Evolutionary conservation across 2,329 filamentous ascomycete species (phyloP), one percentile per base, ranked within the genome.

Genomic region (Trichoderma oligosporum): DNA sequence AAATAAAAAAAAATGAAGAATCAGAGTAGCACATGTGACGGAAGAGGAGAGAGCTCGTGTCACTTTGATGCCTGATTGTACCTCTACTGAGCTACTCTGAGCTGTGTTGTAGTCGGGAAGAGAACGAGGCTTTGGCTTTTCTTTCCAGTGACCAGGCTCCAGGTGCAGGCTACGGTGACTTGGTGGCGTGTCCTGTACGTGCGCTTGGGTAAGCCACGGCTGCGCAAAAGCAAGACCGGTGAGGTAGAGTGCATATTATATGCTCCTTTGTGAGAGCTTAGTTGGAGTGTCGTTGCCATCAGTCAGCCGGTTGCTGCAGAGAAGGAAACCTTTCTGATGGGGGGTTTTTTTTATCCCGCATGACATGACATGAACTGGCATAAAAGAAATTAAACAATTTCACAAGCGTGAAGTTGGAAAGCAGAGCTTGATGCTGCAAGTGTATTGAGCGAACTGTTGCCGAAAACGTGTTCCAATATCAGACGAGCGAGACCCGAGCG

Each of bases 41-140:
- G 29, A 20, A 18, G 25, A 38, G 24, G 47, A 12, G 24, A 39
- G 11, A 31, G 47, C 41, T 55, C 52, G 52, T 55, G 52, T 55
- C 52, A 55, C 52, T 25, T 38, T 55, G 52, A 46, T 55, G 52
- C 52, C 52, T 55, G 52, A 55, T 46, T 55, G 39, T 38, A 11
- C 52, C 20, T 39, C 39, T 24, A 33, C 47, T 20, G n/a, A n/a
- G n/a, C n/a, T n/a, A n/a, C n/a, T n/a, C n/a, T n/a, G n/a, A n/a
- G n/a, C n/a, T n/a, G n/a, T n/a, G n/a, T n/a, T n/a, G 52, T 25
- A n/a, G 27, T 29, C 24, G 16, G 38, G 46, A 6, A 33, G 24
- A 25, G 24, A 29, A 16, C 18, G 51, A 27, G 22, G 39, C 31
- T 27, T 54, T 39, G 48, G 18, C 41, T 20, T 33, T 42, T n/a